Percentiles rank a stretch among this genome's conserved stretches.
phyloP scores from a whole-genome alignment of 768 basidiomycete genomes.

The Mycena haematopus region DNA sequence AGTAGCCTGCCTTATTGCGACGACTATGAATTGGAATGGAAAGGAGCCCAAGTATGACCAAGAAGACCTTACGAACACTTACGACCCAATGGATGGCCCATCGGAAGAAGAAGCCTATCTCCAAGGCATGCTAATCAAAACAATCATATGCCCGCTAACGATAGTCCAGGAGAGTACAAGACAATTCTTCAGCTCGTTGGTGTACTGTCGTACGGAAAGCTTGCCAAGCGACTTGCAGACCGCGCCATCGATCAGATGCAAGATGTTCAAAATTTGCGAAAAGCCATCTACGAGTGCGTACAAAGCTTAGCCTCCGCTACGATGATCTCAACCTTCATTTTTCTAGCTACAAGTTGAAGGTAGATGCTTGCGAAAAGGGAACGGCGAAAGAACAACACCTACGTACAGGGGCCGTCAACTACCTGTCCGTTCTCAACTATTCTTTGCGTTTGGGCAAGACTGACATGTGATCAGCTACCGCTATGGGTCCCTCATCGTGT shows the following conservation, averaged over 20 bases:
- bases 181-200: constrained; percentile 93
- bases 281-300: constrained; percentile 91
- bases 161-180: constrained; percentile 88
- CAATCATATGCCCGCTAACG: neutral
- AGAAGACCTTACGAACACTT: constrained; percentile 48
- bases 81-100: constrained; percentile 79
- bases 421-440: constrained; percentile 60
- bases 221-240: constrained; percentile 90
- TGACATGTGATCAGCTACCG: constrained; percentile 61
- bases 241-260: constrained; percentile 90
- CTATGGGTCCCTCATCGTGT: constrained; percentile 91
- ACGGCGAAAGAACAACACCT: constrained; percentile 80
- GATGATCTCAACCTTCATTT: constrained; percentile 4
- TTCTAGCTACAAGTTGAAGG: constrained; percentile 87
- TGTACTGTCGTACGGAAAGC: constrained; percentile 89
- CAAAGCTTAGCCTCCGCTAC: neutral
- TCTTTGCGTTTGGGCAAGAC: neutral
- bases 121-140: constrained; percentile 58
- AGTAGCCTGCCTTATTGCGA: constrained; percentile 85
- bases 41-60: constrained; percentile 46
- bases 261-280: constrained; percentile 95
- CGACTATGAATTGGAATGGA: constrained; percentile 64
- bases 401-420: constrained; percentile 82
- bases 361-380: constrained; percentile 81
- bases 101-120: constrained; percentile 90